These are phyloP conservation scores for Conringia planisiliqua DNA, from an alignment of 345 rosid genomes.

Conservation along the genomic window DNA sequence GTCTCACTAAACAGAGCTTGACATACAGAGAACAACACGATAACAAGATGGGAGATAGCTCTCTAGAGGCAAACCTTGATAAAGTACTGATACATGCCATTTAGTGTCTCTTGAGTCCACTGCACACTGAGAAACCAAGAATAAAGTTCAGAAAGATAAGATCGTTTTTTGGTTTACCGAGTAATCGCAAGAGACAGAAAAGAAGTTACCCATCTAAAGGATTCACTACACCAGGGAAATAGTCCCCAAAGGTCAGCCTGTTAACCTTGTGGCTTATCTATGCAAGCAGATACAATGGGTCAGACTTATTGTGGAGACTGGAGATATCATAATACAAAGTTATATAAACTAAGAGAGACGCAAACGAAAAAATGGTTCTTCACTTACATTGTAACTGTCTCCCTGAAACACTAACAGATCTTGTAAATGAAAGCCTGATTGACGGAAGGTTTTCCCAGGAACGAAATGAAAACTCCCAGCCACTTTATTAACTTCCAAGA, in stretches of 20 bases:
- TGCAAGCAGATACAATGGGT: slow-evolving; percentile 1
- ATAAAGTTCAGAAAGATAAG: not conserved
- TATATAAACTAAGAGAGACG: not conserved
- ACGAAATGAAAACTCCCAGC: slow-evolving; percentile 83
- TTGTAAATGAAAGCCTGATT: slow-evolving; percentile 51
- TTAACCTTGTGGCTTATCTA: slow-evolving; percentile 79
- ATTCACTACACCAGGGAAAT: slow-evolving; percentile 74
- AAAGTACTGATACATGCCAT: slow-evolving; percentile 84
- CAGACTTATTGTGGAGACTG: not conserved
- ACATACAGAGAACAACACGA: not conserved
- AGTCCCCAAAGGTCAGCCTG: slow-evolving; percentile 60
- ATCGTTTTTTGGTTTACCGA: not conserved
- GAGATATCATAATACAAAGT: not conserved
- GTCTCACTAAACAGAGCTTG: not conserved
- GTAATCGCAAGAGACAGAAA: not conserved
- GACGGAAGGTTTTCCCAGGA: slow-evolving; percentile 69
- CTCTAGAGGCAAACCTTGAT: slow-evolving; percentile 50
- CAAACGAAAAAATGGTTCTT: not conserved
- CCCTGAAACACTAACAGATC: slow-evolving; percentile 56
- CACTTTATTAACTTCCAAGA: slow-evolving; percentile 78
- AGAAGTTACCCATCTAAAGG: slow-evolving; percentile 65
- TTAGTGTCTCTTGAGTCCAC: slow-evolving; percentile 60
- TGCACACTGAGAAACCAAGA: slow-evolving; percentile 41
- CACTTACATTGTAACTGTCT: slow-evolving; percentile 66
- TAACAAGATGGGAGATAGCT: slow-evolving; percentile 3